phyloP scores from a whole-genome alignment of 192 early-diverging fungal genomes.

The Rhizoclosmatium sp. region DNA sequence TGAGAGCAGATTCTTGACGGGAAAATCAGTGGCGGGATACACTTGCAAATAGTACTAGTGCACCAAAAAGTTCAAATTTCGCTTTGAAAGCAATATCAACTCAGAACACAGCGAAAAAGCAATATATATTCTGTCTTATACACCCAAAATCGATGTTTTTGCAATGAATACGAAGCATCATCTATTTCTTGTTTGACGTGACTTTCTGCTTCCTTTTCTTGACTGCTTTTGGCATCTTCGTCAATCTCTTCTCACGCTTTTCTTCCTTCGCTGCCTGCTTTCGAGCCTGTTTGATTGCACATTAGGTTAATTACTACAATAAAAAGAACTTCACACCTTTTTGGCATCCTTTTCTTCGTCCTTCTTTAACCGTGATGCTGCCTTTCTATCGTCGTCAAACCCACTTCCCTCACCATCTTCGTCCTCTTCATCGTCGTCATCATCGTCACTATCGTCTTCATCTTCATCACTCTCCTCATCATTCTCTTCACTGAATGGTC shows the following conservation, averaged over 20 bases:
- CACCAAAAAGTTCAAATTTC: too few species aligned
- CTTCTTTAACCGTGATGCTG: constrained; percentile 66
- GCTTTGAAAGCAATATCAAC: too few species aligned
- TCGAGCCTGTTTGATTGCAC: constrained; percentile 59
- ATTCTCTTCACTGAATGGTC: constrained; percentile 15
- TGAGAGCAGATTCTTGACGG: too few species aligned
- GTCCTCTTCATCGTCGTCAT: constrained; percentile 47
- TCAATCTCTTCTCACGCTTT: constrained; percentile 89
- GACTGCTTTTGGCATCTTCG: constrained; percentile 94
- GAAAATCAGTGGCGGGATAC: too few species aligned
- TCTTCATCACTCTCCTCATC: constrained; percentile 41
- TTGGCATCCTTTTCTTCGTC: constrained; percentile 90
- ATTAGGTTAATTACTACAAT: neutral
- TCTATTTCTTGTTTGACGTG: constrained; percentile 44
- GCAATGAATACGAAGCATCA: neutral
- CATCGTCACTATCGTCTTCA: constrained; percentile 41
- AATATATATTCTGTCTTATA: constrained; percentile 60
- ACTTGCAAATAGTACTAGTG: too few species aligned
- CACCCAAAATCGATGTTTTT: neutral
- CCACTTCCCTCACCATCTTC: constrained; percentile 54
- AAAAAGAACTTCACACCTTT: constrained; percentile 56
- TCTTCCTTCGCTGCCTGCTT: constrained; percentile 89
- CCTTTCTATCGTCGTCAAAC: constrained; percentile 49
- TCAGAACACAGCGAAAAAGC: too few species aligned
- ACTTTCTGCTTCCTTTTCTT: constrained; percentile 92